Evolutionary conservation across 495 filamentous ascomycete species (phyloP), one percentile per base, ranked within the genome.

Genomic region (Bombardia bombarda): DNA sequence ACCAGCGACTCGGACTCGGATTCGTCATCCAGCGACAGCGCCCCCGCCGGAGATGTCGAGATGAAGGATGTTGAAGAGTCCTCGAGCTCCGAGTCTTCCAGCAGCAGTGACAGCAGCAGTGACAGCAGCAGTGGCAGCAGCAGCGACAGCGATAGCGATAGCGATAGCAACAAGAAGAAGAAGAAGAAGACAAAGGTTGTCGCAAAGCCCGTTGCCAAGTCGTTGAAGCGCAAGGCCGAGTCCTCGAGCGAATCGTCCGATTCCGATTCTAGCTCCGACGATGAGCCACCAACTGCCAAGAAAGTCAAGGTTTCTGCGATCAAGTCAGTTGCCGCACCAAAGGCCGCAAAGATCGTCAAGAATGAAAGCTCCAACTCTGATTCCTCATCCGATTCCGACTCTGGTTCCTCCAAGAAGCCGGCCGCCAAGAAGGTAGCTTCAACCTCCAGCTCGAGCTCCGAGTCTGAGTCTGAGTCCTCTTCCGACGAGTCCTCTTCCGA

Each of bases 191-290:
- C 65, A 19, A 50, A 68, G 22, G 46, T 34, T 13, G 21, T 47
- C 10, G 48, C 17, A n/a, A 16, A 9, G 8, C 14, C 32, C 17
- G 32, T 52, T 4, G 51, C 50, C 18, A 77, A 75, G 23, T 53
- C 52, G 4, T 40, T 74, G 46, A 86, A 87, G 66, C 79, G 83
- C 47, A 86, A 87, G 66, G 79, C 78, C 18, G 66, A 67, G 28
- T 74, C 76, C 3, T 39, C 46, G 9, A 60, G 53, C 51, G 60
- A 63, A 4, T 73, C 73, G 2, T 62, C 63, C 2, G 59, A 62
- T 36, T 76, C 49, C 6, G 58, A 53, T 1, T 60, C 58, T 13
- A 54, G 46, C 43, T 66, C 65, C 17, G 60, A 67, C 9, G 50
- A 57, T 23, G 63, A 69, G 14, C 58, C 57, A 19, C 58, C 63